These are phyloP conservation scores for Dendrostoma leiphaemia DNA, from an alignment of 2,329 filamentous ascomycete species.

Conservation along the genomic window DNA sequence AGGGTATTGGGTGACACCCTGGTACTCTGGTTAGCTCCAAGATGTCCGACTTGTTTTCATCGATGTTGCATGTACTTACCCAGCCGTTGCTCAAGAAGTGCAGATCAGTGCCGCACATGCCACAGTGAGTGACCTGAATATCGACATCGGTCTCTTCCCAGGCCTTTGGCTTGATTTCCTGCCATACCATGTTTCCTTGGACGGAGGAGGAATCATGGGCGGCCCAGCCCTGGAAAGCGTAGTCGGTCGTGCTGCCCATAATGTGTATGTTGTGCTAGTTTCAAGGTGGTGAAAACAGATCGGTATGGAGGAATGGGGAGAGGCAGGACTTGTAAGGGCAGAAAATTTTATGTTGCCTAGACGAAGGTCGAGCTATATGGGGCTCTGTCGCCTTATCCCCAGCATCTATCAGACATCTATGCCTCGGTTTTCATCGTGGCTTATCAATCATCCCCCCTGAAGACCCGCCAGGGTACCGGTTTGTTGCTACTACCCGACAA, in stretches of 20 bases:
- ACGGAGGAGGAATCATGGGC: slow-evolving; percentile 38
- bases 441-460: not conserved
- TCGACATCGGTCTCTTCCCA: slow-evolving; percentile 67
- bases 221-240: slow-evolving; percentile 53
- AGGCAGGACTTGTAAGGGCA: not conserved
- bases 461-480: not conserved
- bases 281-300: not conserved
- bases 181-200: slow-evolving; percentile 54
- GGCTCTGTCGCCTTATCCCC: not conserved
- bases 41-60: not conserved
- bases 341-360: too few relatives aligned
- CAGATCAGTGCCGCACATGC: slow-evolving; percentile 62
- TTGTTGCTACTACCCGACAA: too few relatives aligned
- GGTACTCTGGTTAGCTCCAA: not conserved
- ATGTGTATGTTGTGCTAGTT: not conserved
- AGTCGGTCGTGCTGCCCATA: slow-evolving; percentile 31
- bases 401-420: not conserved
- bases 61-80: slow-evolving; percentile 25
- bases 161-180: slow-evolving; percentile 59
- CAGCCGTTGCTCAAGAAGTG: slow-evolving; percentile 58
- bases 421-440: not conserved
- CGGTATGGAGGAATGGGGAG: not conserved
- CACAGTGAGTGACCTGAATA: slow-evolving; percentile 64
- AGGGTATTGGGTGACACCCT: slow-evolving; percentile 29
- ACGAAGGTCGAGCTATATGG: not conserved